Evolutionary conservation across 2,329 filamentous ascomycete genomes (phyloP), one percentile per base, ranked within the genome.

Genomic region (Penicillium occitanis): DNA sequence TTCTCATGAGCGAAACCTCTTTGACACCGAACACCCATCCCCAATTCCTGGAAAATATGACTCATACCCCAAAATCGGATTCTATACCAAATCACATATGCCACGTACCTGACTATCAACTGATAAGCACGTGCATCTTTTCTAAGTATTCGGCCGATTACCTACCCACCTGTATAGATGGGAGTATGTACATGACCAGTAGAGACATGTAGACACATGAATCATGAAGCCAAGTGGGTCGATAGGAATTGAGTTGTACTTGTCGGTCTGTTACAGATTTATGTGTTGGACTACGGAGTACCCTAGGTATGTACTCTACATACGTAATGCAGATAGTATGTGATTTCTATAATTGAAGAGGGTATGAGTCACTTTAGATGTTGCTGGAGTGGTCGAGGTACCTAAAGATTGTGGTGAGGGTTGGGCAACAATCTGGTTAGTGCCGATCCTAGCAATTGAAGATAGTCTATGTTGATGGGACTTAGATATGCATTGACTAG

Each of bases 191-290:
- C 53, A 37, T 57, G 50, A 35, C 17, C 33, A 33, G 30, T 57
- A 22, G 33, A 37, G 6, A 40, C 10, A 22, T 37, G 5, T 28
- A 14, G 5, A 13, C 25, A 40, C 30, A 57, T 57, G 33, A 25
- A 35, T 55, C 28, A 37, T 37, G n/a, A 57, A 37, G 19, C 53
- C 33, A 57, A 37, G 53, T 57, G 53, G 53, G 53, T 57, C 53
- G n/a, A 57, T 35, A 19, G 37, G 13, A 44, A 19, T 44, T 44
- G 22, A 53, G 50, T 53, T 30, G 51, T 55, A n/a, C n/a, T 40
- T 57, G 33, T 25, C 53, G 53, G 53, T 57, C 33, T 57, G 53
- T 57, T 57, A 57, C 30, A 57, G 53, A 37, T 57, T 57, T 57
- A 25, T 57, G 33, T 57, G 53, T 37, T 57, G 33, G 33, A 22